A percentile compares a stretch with the other conserved stretches of the same genome.
Conservation (phyloP, 2,329 filamentous ascomycete species). For the Plenodomus tracheiphilus region DNA sequence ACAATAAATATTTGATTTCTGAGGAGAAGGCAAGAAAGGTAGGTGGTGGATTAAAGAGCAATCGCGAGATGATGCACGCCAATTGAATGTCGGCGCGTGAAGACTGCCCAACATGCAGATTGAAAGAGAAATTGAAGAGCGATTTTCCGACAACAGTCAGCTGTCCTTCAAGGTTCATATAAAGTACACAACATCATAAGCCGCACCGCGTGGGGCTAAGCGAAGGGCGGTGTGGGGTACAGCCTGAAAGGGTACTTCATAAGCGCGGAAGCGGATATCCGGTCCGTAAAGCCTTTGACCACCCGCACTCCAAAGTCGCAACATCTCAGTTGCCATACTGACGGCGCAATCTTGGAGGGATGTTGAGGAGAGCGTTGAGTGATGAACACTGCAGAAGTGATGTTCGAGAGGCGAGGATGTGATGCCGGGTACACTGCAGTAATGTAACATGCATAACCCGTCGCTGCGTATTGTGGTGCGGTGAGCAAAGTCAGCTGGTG, state of each 20-base stretch:
- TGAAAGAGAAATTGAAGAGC: conserved; percentile 6
- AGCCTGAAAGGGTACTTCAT: conserved; percentile 25
- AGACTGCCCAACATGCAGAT: conserved; percentile 4
- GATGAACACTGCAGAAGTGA: background rate
- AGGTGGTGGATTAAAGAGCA: conserved; percentile 5
- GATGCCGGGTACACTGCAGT: background rate
- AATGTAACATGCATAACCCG: background rate
- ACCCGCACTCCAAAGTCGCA: conserved; percentile 5
- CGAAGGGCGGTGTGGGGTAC: conserved; percentile 37
- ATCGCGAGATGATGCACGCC: conserved; percentile 1
- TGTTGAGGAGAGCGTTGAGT: background rate
- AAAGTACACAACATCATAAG: conserved; percentile 25
- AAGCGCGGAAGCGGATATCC: conserved; percentile 35
- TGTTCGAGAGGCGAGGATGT: background rate
- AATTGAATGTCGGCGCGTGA: conserved; percentile 5
- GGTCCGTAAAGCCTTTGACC: conserved; percentile 40
- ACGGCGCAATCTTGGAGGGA: background rate
- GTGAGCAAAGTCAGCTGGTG: background rate
- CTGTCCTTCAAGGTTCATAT: conserved; percentile 24
- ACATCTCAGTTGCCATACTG: conserved; percentile 2
- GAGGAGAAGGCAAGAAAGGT: conserved; percentile 7
- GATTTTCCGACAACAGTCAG: conserved; percentile 9
- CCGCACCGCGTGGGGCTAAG: conserved; percentile 38
- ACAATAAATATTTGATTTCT: conserved; percentile 3
- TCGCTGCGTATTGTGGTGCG: background rate